Percentiles rank a stretch among this genome's conserved stretches.
Evolutionary conservation across 306 rosid genomes (phyloP).

Genomic region (Phaseolus lunatus): DNA sequence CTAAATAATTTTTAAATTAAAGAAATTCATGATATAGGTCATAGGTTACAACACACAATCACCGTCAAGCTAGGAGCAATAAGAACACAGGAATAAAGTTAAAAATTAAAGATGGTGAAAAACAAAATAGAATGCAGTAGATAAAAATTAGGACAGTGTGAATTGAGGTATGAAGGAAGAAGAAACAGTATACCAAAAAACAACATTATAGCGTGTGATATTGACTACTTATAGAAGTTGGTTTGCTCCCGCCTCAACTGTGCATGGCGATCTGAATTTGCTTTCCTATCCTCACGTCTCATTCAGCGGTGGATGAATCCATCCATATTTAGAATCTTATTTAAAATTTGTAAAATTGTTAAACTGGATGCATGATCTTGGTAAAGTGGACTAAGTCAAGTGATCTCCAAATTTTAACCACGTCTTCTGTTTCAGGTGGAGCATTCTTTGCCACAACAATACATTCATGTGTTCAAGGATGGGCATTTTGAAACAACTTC

Average conservation of each 20-base stretch:
- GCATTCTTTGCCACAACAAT: slow-evolving; percentile 96
- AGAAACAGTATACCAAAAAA: not conserved
- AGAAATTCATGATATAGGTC: not conserved
- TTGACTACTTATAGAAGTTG: not conserved
- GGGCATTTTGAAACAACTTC: slow-evolving; percentile 88
- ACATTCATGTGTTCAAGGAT: slow-evolving; percentile 68
- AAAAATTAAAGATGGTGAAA: not conserved
- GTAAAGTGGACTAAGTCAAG: slow-evolving; percentile 8
- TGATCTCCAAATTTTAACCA: slow-evolving; percentile 31
- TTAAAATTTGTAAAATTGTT: slow-evolving; percentile 13
- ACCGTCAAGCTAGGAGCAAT: not conserved
- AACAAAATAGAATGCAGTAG: not conserved
- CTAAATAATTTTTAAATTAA: not conserved
- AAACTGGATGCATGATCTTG: slow-evolving; percentile 1
- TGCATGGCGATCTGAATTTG: slow-evolving; percentile 4
- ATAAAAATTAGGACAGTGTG: slow-evolving; percentile 18
- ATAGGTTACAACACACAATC: not conserved
- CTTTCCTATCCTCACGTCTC: slow-evolving; percentile 2
- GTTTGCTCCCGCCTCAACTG: slow-evolving; percentile 27
- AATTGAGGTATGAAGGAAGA: not conserved
- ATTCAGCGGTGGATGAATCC: slow-evolving; percentile 4
- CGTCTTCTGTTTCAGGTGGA: slow-evolving; percentile 68
- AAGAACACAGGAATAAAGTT: not conserved
- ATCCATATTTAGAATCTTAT: not conserved
- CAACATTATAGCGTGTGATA: not conserved